These are phyloP conservation scores for Juglanconis juglandina DNA, from an alignment of 2,329 filamentous ascomycete genomes.

Conservation along the genomic window DNA sequence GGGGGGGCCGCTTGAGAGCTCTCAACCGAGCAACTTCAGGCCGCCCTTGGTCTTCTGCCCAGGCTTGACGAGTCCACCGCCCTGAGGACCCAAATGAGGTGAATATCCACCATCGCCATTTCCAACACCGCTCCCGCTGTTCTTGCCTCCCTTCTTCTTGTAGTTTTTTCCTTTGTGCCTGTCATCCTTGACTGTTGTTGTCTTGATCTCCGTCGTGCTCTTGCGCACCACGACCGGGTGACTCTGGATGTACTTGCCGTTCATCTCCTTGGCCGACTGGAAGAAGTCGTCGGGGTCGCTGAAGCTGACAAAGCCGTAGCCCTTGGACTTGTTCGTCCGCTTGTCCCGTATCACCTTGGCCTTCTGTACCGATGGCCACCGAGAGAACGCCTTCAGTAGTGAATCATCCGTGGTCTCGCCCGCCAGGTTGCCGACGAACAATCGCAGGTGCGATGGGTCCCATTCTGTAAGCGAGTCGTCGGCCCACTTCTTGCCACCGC, in stretches of 20 bases:
- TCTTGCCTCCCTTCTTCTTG: conserved; percentile 32
- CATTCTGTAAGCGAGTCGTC: conserved; percentile 88
- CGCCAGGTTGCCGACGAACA: conserved; percentile 95
- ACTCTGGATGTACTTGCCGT: conserved; percentile 97
- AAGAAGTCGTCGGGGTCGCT: conserved; percentile 95
- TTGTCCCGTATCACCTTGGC: conserved; percentile 93
- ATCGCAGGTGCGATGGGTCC: conserved; percentile 89
- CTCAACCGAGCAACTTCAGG: conserved; percentile 56
- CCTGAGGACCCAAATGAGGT: conserved; percentile 47
- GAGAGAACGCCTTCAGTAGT: conserved; percentile 86
- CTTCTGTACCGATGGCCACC: conserved; percentile 85
- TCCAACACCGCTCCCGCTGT: conserved; percentile 31
- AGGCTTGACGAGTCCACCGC: conserved; percentile 56
- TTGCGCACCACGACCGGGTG: conserved; percentile 86
- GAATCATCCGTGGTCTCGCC: conserved; percentile 97
- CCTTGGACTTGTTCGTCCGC: conserved; percentile 91
- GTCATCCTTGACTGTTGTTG: conserved; percentile 64
- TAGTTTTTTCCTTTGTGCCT: conserved; percentile 51
- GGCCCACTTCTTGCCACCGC: conserved; percentile 89
- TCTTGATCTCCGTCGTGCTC: conserved; percentile 87
- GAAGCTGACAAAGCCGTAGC: conserved; percentile 95
- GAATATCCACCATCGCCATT: conserved; percentile 39
- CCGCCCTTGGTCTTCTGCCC: conserved; percentile 67
- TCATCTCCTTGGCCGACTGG: conserved; percentile 94
- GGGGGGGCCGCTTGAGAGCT: not conserved